Evolutionary conservation across 148 eudicot species (phyloP).

Genomic region (Linanthus parryae): DNA sequence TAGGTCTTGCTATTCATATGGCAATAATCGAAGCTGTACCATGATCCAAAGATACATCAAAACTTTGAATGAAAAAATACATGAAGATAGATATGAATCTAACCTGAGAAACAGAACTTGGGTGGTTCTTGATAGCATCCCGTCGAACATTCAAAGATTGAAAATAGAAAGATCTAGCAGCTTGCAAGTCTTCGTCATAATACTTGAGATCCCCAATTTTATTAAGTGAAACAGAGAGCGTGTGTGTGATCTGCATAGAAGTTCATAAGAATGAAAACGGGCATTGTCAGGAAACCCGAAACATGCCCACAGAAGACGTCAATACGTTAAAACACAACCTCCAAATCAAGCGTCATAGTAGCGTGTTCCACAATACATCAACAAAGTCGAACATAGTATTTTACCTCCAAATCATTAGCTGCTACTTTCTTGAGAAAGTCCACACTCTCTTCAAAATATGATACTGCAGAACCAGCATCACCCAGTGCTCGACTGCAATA

Average conservation of each 20-base stretch:
- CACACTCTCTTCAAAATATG: slow-evolving; percentile 87
- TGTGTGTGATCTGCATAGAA: slow-evolving; percentile 80
- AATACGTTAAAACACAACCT: not conserved
- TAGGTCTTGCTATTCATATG: no score
- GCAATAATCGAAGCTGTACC: no score
- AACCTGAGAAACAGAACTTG: slow-evolving; percentile 69
- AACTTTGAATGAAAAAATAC: no score
- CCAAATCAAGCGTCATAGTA: not conserved
- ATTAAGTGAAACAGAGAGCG: slow-evolving; percentile 90
- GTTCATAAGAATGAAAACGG: slow-evolving; percentile 6
- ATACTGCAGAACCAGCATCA: slow-evolving; percentile 69
- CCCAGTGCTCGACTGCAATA: slow-evolving; percentile 83
- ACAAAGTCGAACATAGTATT: not conserved
- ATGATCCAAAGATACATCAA: no score
- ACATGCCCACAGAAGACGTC: not conserved
- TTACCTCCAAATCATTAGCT: slow-evolving; percentile 78
- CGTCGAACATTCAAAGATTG: slow-evolving; percentile 83
- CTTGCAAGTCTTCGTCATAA: slow-evolving; percentile 80
- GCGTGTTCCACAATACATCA: not conserved
- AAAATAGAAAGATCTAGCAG: slow-evolving; percentile 63
- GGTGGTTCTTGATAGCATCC: slow-evolving; percentile 47
- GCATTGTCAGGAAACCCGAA: slow-evolving; percentile 1
- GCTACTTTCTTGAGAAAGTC: slow-evolving; percentile 60
- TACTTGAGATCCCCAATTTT: slow-evolving; percentile 95
- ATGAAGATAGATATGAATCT: no score